Conservation (phyloP, 1,284 basidiomycete genomes). For the Anthracocystis walkeri region DNA sequence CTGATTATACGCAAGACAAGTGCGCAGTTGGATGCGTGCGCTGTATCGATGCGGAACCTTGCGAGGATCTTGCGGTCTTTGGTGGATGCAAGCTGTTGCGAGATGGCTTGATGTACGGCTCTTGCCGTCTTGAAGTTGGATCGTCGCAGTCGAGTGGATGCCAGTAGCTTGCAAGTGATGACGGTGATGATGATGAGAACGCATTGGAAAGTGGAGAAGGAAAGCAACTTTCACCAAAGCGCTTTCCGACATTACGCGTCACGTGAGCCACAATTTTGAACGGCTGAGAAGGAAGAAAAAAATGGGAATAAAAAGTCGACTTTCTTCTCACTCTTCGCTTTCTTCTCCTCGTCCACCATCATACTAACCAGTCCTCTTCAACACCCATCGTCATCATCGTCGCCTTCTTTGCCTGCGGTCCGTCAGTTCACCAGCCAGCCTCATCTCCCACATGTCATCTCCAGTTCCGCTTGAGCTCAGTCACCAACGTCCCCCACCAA, state of each 20-base stretch:
- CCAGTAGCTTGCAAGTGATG: neutral
- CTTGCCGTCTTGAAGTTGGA: neutral
- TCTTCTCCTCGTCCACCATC: conserved; percentile 10
- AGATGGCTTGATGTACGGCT: neutral
- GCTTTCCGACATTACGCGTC: conserved; percentile 13
- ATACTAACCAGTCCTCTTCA: neutral
- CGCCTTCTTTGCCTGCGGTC: neutral
- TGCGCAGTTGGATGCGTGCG: neutral
- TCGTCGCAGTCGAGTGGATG: no score
- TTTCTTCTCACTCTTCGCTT: neutral
- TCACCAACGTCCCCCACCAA: neutral
- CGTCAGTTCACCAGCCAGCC: neutral
- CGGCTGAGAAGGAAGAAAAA: neutral
- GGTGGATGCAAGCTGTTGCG: neutral
- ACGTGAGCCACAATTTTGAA: conserved; percentile 27
- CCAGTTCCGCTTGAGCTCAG: neutral
- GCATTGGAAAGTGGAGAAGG: conserved; percentile 39
- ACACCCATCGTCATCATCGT: conserved; percentile 4
- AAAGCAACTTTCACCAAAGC: conserved; percentile 12
- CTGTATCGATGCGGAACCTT: neutral
- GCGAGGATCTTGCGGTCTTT: no score
- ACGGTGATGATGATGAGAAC: conserved; percentile 3
- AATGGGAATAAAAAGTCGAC: conserved; percentile 1
- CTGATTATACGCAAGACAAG: neutral
- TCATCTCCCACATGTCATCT: neutral